These are phyloP conservation scores for Podospora pseudocomata DNA, from an alignment of 495 filamentous ascomycete species.

Conservation along the genomic window DNA sequence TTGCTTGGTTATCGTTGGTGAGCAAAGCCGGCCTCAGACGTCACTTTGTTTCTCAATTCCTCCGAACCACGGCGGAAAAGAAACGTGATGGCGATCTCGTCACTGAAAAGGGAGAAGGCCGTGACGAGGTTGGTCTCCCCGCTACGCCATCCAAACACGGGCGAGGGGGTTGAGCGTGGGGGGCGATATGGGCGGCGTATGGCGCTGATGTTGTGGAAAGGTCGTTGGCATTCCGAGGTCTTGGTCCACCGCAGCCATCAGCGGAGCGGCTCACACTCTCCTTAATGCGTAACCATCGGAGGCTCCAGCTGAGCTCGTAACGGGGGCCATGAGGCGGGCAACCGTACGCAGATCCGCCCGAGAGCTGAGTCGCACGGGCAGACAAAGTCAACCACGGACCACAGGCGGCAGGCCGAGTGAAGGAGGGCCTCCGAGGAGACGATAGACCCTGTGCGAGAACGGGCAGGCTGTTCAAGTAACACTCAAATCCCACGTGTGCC, in stretches of 20 bases:
- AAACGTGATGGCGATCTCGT: background rate
- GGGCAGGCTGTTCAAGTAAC: background rate
- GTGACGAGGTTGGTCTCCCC: background rate
- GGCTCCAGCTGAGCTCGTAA: conserved; percentile 16
- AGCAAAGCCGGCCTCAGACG: background rate
- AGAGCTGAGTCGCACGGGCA: conserved; percentile 13
- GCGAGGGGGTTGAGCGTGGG: background rate
- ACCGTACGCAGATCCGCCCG: background rate
- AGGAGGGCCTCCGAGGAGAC: background rate
- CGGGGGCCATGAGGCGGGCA: conserved; percentile 9
- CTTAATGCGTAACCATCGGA: background rate
- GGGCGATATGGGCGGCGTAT: background rate
- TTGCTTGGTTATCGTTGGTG: background rate
- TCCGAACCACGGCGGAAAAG: background rate
- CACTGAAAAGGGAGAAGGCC: background rate
- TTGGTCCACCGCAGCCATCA: background rate
- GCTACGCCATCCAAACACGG: background rate
- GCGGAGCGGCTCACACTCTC: background rate
- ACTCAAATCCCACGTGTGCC: background rate
- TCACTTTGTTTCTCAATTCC: background rate
- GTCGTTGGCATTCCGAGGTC: background rate
- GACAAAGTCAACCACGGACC: background rate
- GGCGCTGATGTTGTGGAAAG: background rate
- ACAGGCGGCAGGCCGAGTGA: background rate
- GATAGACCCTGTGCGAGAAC: background rate